Evolutionary conservation across 768 basidiomycete species (phyloP), one percentile per base, ranked within the genome.

Genomic region (Tubosaeta sp.): DNA sequence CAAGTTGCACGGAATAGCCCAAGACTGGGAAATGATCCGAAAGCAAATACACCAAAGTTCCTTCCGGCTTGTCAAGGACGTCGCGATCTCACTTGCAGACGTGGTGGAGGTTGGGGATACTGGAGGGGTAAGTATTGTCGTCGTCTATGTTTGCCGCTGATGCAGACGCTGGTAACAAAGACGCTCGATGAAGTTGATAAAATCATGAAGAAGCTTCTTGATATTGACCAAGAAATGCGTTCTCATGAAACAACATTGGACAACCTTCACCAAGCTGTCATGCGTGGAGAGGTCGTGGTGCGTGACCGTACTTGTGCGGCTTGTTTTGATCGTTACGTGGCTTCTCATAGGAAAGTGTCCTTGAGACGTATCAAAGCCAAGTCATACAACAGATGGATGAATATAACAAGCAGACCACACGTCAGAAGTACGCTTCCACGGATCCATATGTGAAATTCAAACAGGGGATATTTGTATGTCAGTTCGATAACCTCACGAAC

Each of bases 381-480:
- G 73, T 83, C 0, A 64, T 75, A 44, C 65, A 64, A 14, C 67
- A 65, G 37, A 62, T 77, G 39, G 70, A 77, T 6, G 73, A 71
- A 27, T 88, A 89, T 65, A 58, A 71, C 2, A 63, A 63, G 27
- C 82, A 81, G 70, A 92, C 91, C 0, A 73, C 82, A 7, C 80
- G 91, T 9, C 88, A 94, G 67, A 91, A 86, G 64, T 94, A 91
- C 63, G 79, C 77, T 14, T 85, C 85, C 44, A 70, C 74, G 46
- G 73, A 80, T 0, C 66, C 73, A 22, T 95, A 92, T 59, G 59
- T 68, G 13, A 62, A 73, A 17, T 92, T 89, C 72, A 83, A 76
- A 62, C 76, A 85, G 51, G 68, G 70, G 13, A 78, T 93, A 34
- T 89, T 80, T 75, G 90, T 89, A 58, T 17, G 83, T 73, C 31